Conservation (phyloP, 805 yeast species). For the Starmerella floricola region DNA sequence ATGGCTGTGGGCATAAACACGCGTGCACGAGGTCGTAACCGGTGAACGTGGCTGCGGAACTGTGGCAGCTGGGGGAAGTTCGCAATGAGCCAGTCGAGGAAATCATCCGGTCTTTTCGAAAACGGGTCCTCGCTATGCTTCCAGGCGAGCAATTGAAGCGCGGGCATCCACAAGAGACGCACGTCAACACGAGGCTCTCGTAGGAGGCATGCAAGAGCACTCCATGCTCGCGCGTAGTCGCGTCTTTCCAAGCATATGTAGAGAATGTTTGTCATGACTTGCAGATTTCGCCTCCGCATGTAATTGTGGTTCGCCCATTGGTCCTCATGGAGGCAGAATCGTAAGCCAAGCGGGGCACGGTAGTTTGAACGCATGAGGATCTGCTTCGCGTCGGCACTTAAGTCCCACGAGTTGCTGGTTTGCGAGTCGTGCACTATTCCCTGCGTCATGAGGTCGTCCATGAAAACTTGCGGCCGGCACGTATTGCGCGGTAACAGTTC, state of each 20-base stretch:
- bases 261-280: constrained; percentile 9
- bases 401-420: background rate
- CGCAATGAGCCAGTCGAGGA: constrained; percentile 18
- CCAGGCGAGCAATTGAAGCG: constrained; percentile 18
- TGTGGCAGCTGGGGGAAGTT: constrained; percentile 11
- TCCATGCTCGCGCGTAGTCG: constrained; percentile 15
- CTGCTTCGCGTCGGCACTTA: background rate
- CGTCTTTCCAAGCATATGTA: constrained; percentile 10
- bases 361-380: constrained; percentile 15
- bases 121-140: background rate
- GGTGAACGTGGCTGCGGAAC: background rate
- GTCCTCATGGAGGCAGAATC: constrained; percentile 6
- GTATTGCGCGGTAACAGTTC: constrained; percentile 12
- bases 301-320: background rate
- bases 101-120: constrained; percentile 1
- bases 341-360: constrained; percentile 7
- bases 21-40: constrained; percentile 4
- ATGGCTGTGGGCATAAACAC: constrained; percentile 9
- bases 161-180: constrained; percentile 17
- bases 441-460: constrained; percentile 6
- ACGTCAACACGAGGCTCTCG: constrained; percentile 9
- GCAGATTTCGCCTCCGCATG: constrained; percentile 15
- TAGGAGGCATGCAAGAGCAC: constrained; percentile 9
- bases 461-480: constrained; percentile 8
- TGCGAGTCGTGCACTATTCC: constrained; percentile 1